Evolutionary conservation across 768 basidiomycete genomes (phyloP).

Genomic region (Mycena rosella): DNA sequence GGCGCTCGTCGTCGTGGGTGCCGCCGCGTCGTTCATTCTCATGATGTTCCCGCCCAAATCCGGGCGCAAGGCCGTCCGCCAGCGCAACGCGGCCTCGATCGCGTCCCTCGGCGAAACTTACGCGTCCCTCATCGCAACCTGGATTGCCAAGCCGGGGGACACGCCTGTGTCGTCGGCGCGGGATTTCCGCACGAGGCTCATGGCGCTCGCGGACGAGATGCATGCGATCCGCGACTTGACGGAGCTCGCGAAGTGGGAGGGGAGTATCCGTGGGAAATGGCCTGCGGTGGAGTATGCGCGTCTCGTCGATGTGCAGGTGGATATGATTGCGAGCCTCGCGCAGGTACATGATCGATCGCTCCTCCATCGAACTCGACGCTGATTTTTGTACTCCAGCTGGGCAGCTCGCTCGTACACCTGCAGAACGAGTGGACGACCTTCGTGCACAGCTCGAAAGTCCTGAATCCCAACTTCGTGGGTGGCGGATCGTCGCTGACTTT

Average conservation of each 20-base stretch:
- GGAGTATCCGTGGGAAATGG: conserved; percentile 65
- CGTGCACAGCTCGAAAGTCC: conserved; percentile 58
- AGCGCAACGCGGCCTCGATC: conserved; percentile 46
- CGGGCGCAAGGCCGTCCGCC: conserved; percentile 54
- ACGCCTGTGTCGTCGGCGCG: conserved; percentile 9
- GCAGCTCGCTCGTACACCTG: conserved; percentile 57
- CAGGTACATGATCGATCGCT: conserved; percentile 43
- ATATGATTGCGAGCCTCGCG: conserved; percentile 54
- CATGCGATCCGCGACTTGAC: conserved; percentile 50
- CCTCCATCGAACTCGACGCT: not conserved
- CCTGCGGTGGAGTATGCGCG: conserved; percentile 60
- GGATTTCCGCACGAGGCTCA: conserved; percentile 45
- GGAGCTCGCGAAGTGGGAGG: conserved; percentile 58
- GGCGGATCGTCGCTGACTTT: not conserved
- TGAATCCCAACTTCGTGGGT: conserved; percentile 69
- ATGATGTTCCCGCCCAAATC: conserved; percentile 68
- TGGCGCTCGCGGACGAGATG: conserved; percentile 49
- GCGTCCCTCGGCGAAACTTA: conserved; percentile 58
- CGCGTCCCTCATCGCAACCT: conserved; percentile 54
- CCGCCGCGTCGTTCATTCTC: conserved; percentile 63
- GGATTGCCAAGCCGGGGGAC: conserved; percentile 46
- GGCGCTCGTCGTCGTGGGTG: conserved; percentile 65
- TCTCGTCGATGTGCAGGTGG: conserved; percentile 55
- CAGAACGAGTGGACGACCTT: conserved; percentile 54
- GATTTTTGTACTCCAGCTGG: conserved; percentile 46